A percentile compares a stretch with the other conserved stretches of the same genome.
phyloP scores from a whole-genome alignment of 257 asterid genomes.

The Jacaranda mimosifolia region DNA sequence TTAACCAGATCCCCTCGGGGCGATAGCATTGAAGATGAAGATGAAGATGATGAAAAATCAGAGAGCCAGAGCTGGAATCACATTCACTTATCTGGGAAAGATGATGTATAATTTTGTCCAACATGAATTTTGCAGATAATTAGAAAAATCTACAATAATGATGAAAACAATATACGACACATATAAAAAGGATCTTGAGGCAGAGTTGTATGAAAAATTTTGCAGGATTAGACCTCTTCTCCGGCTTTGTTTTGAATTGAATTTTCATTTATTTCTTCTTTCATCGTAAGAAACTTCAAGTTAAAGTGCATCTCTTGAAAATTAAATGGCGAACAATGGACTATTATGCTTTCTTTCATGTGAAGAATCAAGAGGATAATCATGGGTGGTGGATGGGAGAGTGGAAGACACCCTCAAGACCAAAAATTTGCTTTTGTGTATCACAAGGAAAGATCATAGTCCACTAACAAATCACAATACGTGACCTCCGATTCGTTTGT shows the following conservation, averaged over 20 bases:
- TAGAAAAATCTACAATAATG: constrained; percentile 25
- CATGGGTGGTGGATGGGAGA: not conserved
- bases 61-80: constrained; percentile 45
- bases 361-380: constrained; percentile 3
- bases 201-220: constrained; percentile 59
- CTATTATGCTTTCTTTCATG: not conserved
- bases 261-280: constrained; percentile 20
- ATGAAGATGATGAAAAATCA: constrained; percentile 58
- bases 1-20: constrained; percentile 46
- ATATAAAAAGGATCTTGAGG: constrained; percentile 44
- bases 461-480: constrained; percentile 29
- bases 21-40: constrained; percentile 45
- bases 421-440: constrained; percentile 42
- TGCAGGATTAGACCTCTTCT: constrained; percentile 64
- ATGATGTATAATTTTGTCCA: constrained; percentile 23
- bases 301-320: constrained; percentile 11
- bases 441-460: constrained; percentile 30
- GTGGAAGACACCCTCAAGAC: constrained; percentile 4
- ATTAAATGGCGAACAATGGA: not conserved
- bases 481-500: not conserved
- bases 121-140: constrained; percentile 61
- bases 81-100: constrained; percentile 35
- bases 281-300: constrained; percentile 1
- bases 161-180: constrained; percentile 36
- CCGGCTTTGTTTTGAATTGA: constrained; percentile 25